phyloP scores from a whole-genome alignment of 495 filamentous ascomycete genomes.

The Penicillium canescens region DNA sequence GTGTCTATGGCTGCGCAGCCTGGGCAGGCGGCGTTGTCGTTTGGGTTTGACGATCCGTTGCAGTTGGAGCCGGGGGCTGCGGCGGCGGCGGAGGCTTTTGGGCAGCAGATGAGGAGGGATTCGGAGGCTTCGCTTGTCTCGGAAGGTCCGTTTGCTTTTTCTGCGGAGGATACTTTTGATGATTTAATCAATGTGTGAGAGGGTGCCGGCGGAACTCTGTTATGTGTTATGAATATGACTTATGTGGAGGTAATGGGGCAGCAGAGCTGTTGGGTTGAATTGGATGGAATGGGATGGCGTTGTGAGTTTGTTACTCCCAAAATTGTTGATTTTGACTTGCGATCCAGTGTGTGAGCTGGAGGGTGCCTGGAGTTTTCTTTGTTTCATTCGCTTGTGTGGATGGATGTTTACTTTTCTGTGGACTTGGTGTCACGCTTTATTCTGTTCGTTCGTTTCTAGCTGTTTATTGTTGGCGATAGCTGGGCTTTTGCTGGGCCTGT shows the following conservation, averaged over 20 bases:
- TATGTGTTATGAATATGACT: neutral
- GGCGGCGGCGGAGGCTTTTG: conserved; percentile 20
- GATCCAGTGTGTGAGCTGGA: conserved; percentile 21
- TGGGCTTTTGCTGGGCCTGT: neutral
- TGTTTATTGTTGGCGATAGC: conserved; percentile 2
- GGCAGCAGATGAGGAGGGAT: conserved; percentile 32
- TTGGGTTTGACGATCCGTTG: conserved; percentile 41
- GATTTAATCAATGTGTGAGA: conserved; percentile 34
- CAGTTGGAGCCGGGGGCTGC: conserved; percentile 23
- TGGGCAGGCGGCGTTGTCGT: conserved; percentile 22
- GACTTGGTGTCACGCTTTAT: neutral
- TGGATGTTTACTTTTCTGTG: neutral
- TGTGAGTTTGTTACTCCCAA: neutral
- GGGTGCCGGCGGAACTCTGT: neutral
- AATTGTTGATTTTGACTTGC: conserved; percentile 4
- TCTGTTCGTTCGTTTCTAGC: neutral
- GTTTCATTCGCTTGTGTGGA: neutral
- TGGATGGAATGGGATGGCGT: conserved; percentile 1
- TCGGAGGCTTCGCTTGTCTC: conserved; percentile 30
- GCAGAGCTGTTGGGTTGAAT: neutral
- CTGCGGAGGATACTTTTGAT: conserved; percentile 35
- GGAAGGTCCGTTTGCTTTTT: conserved; percentile 33
- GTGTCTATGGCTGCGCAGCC: conserved; percentile 2
- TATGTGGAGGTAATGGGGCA: conserved; percentile 3
- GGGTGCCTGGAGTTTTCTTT: conserved; percentile 19